phyloP scores from a whole-genome alignment of 305 asterid species.

The Fraxinus baroniana region DNA sequence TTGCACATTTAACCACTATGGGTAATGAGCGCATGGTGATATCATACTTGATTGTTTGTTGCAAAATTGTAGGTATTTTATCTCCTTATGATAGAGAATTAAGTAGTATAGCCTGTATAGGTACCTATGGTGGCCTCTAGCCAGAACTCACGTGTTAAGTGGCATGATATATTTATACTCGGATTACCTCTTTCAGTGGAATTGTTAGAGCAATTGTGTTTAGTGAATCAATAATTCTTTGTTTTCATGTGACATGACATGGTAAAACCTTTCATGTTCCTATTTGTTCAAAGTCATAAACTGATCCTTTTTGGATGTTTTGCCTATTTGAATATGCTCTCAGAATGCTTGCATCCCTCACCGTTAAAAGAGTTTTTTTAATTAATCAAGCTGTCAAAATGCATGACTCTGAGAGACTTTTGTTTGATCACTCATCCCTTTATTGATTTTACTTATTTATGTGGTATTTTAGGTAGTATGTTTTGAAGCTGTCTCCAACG shows the following conservation, averaged over 20 bases:
- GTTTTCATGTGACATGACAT: background rate
- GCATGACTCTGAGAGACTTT: background rate
- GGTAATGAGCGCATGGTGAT: background rate
- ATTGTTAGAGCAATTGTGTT: background rate
- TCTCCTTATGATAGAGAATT: background rate
- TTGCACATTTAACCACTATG: background rate
- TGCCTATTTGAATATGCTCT: background rate
- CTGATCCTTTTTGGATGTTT: background rate
- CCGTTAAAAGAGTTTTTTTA: background rate
- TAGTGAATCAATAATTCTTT: background rate
- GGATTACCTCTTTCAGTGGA: background rate
- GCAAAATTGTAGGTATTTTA: background rate
- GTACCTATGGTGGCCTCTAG: background rate
- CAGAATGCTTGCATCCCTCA: background rate
- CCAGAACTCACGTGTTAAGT: background rate
- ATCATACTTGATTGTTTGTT: background rate
- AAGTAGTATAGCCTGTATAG: background rate
- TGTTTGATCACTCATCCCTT: background rate
- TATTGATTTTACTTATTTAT: constrained; percentile 3
- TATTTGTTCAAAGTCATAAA: background rate
- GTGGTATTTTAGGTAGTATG: constrained; percentile 29
- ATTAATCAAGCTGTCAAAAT: background rate
- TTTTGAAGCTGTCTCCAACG: constrained; percentile 21
- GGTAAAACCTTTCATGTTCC: background rate
- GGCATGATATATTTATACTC: background rate